Base-by-base conservation (phyloP, 2,329 filamentous ascomycete species). In the Colletotrichum chlorophyti region DNA sequence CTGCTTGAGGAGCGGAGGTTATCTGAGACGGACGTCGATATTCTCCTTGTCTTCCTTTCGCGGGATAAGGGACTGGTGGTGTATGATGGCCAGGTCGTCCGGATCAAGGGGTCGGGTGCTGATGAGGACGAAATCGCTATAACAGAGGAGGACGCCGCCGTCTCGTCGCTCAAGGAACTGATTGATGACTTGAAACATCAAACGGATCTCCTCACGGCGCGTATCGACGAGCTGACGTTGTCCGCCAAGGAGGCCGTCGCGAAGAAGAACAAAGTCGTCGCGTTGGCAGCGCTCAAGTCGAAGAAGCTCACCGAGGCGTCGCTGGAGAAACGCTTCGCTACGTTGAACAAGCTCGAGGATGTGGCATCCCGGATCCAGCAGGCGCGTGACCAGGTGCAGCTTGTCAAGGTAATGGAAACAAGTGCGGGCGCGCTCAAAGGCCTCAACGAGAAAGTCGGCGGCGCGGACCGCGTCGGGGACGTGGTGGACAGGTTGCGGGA, bases 321-420 rank as follows among this genome's bases (percentile, higher is more conserved):
- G 10, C 81, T 98, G 0, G 78, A 85, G 26, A 85, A 87, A 63
- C 87, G 93, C 11, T 85, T 88, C 26, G 86, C 87, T 8, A 91
- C 91, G 0, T 82, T 97, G 2, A 78, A 81, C 37, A 93, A 97
- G 72, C 82, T 99, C 1, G 93, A 98, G 73, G 87, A 91, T 62
- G 88, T 96, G 0, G 90, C 92, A 51, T 74, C 82, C n/a, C 90
- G 89, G 68, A 91, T 99, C 49, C 89, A 97, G 70, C 88, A 94
- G 72, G 95, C 95, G 0, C 83, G 87, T 0, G 91, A 93, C 72
- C 91, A 97, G 63, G 86, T 96, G 8, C 89, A 92, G 65, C 83
- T 97, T 12, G 86, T 98, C 8, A 83, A 84, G 59, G 88, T 93
- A 6, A 93, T 99, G 88, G 86, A 92, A 68, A 83, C 87, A 14